These are phyloP conservation scores for Yarrowia divulgata DNA, from an alignment of 805 yeast species.

Conservation along the genomic window DNA sequence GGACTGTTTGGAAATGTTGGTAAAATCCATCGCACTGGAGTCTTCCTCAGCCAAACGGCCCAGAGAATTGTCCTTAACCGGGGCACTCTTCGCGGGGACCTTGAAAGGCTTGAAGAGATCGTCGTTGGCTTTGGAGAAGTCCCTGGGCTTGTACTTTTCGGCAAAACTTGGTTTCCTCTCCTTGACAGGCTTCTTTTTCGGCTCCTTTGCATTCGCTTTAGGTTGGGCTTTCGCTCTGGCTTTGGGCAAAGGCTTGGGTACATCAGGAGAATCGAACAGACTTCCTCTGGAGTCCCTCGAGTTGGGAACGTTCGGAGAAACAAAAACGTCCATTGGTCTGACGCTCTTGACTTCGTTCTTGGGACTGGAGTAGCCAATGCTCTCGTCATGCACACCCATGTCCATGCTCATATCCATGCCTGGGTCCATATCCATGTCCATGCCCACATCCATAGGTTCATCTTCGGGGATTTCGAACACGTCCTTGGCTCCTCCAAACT, in stretches of 20 bases:
- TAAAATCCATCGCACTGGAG: constrained; percentile 11
- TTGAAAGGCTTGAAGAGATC: not conserved
- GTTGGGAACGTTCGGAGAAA: not conserved
- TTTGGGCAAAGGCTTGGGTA: not conserved
- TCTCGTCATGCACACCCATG: not conserved
- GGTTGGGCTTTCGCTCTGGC: not conserved
- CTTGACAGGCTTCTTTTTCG: not conserved
- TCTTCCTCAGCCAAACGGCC: not conserved
- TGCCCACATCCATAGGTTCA: not conserved
- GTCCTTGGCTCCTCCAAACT: constrained; percentile 19
- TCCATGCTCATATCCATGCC: constrained; percentile 11
- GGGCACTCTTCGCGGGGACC: not conserved
- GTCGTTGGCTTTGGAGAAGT: not conserved
- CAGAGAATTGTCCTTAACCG: not conserved
- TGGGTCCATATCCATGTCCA: constrained; percentile 23
- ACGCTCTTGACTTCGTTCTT: not conserved
- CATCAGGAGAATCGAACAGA: not conserved
- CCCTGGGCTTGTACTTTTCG: not conserved
- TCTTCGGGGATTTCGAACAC: constrained; percentile 22
- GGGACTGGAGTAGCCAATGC: not conserved
- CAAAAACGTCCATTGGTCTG: not conserved
- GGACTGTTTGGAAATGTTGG: not conserved
- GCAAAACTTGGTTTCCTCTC: not conserved
- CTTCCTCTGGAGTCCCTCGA: constrained; percentile 10
- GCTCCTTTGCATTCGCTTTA: not conserved